Percentiles rank a stretch among this genome's conserved stretches.
These are phyloP conservation scores for Cytospora leucostoma DNA, from an alignment of 2,329 filamentous ascomycete genomes.

Conservation along the genomic window DNA sequence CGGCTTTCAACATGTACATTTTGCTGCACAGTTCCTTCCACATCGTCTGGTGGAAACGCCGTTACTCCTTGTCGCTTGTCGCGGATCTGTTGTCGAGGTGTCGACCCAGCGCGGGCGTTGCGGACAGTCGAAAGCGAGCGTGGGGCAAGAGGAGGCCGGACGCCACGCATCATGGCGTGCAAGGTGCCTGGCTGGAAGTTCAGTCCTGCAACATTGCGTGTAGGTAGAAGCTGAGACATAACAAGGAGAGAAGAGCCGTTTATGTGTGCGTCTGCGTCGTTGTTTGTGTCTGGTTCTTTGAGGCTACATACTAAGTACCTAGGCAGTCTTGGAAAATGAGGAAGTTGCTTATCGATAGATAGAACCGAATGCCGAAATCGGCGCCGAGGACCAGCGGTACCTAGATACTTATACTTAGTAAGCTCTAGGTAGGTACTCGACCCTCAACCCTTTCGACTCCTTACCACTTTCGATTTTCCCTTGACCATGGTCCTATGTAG, in stretches of 20 bases:
- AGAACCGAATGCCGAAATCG: no score
- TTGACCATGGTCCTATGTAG: no score
- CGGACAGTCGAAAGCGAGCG: background rate
- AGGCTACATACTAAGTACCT: no score
- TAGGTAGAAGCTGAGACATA: background rate
- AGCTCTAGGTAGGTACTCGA: no score
- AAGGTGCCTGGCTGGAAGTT: background rate
- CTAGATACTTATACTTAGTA: no score
- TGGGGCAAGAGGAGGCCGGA: background rate
- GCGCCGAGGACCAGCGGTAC: no score
- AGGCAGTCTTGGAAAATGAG: no score
- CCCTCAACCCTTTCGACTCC: no score
- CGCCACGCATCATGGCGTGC: background rate
- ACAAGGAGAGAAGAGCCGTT: background rate
- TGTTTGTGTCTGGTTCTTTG: background rate
- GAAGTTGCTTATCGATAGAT: no score
- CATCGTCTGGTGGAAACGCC: background rate
- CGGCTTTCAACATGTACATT: background rate
- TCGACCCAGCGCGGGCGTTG: background rate
- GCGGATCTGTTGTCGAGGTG: background rate
- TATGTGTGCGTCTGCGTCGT: no score
- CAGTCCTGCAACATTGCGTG: background rate
- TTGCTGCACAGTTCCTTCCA: background rate
- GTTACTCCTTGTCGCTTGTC: background rate
- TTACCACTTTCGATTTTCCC: no score